Base-by-base conservation (phyloP, 768 basidiomycete genomes). In the Pholiota molesta region DNA sequence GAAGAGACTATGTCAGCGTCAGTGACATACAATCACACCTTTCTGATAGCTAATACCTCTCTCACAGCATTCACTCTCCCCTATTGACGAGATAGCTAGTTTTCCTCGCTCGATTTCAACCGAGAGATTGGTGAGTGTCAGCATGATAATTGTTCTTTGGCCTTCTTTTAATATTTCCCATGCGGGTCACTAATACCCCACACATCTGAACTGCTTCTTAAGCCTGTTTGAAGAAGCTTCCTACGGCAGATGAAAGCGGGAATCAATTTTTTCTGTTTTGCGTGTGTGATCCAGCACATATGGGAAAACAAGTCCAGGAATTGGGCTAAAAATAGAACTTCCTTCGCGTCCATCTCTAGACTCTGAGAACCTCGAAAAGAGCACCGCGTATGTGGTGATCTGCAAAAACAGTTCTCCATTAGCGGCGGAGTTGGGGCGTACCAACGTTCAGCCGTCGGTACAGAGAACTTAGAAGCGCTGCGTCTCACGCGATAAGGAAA, bases 401-500 rank as follows among this genome's bases (percentile, higher is more conserved):
- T 35, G 9, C 53, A 21, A 39, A 40, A 26, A 7, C 35, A 21
- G n/a, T 55, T 35, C 26, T 35, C 16, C 19, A 26, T 40, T 39
- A 45, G 56, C 42, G 40, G 47, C 17, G 55, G 40, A 28, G 37
- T 17, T 23, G 21, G 28, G 23, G 17, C 29, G 40, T 44, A 31
- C 29, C 23, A 49, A 29, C 19, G 16, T 45, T 45, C 56, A 57
- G 56, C 56, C 56, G 44, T 47, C 56, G 28, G 56, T 47, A 31
- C 56, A 13, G 47, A 26, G 19, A n/a, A n/a, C n/a, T n/a, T n/a
- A n/a, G n/a, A 49, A 13, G 47, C n/a, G 42, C 44, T 47, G 16
- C n/a, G 16, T 57, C 56, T 11, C 56, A 57, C 56, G 56, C 56
- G 56, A 57, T 57, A 57, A 57, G 56, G 29, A 44, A 13, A 56